Conservation (phyloP, 2,329 filamentous ascomycete species). For the Sporothrix variecibatus region DNA sequence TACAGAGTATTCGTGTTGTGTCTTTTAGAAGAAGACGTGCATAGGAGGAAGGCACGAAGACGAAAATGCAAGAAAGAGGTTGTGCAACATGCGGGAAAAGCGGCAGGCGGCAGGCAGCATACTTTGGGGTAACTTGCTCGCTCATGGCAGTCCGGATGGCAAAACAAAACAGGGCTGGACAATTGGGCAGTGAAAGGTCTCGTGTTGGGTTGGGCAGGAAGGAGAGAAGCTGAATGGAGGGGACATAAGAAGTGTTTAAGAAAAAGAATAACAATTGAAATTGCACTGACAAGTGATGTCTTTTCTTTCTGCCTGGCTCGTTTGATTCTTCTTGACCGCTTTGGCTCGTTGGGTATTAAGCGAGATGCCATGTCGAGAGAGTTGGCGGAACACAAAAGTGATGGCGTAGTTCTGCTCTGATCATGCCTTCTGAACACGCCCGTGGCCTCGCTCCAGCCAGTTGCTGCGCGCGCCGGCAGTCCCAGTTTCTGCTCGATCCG, state of each 20-base stretch:
- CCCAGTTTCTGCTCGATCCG: slow-evolving; percentile 52
- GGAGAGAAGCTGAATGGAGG: neutral
- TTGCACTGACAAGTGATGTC: neutral
- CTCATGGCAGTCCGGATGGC: neutral
- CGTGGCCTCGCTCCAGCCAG: slow-evolving; percentile 44
- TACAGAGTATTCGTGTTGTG: neutral
- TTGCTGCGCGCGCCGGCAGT: slow-evolving; percentile 44
- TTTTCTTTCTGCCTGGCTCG: neutral
- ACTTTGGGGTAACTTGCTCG: neutral
- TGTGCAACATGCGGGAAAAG: neutral
- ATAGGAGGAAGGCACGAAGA: neutral
- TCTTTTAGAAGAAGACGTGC: neutral
- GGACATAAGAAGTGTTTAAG: neutral
- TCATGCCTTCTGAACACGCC: neutral
- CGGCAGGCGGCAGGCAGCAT: neutral
- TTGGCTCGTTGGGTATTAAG: neutral
- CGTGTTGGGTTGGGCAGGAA: neutral
- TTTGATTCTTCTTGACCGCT: neutral
- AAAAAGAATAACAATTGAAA: neutral
- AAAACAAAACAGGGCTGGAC: neutral
- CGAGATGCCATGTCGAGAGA: neutral
- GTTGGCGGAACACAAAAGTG: neutral
- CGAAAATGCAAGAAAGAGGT: neutral
- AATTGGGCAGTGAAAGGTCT: neutral
- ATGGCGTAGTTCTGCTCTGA: neutral